A percentile compares a stretch with the other conserved stretches of the same genome.
Evolutionary conservation across 371 early-diverging fungal species (phyloP).

Genomic region (Syncephalis fuscata): DNA sequence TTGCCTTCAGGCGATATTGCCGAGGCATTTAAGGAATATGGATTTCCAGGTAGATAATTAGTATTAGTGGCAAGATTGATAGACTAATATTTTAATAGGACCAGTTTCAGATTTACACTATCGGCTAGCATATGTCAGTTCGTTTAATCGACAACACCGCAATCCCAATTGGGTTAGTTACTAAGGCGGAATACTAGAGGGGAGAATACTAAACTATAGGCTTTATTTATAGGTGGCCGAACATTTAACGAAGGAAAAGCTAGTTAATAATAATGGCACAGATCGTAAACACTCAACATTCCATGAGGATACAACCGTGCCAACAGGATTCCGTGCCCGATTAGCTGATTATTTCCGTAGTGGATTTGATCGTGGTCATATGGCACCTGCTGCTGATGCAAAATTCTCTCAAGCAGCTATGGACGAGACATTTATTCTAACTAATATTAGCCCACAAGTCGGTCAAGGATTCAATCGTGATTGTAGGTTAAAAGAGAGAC

Average conservation of each 20-base stretch:
- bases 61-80: neutral
- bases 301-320: slow-evolving; percentile 44
- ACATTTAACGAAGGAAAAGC: slow-evolving; percentile 48
- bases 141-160: slow-evolving; percentile 56
- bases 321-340: slow-evolving; percentile 44
- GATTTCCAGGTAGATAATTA: slow-evolving; percentile 2
- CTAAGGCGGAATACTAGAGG: neutral
- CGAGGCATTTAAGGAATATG: slow-evolving; percentile 1
- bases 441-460: slow-evolving; percentile 72
- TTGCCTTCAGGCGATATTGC: no score
- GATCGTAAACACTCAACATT: slow-evolving; percentile 49
- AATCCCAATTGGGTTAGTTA: slow-evolving; percentile 65
- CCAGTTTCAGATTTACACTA: slow-evolving; percentile 2
- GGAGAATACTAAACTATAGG: neutral
- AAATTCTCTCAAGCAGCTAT: slow-evolving; percentile 46
- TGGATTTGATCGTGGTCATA: slow-evolving; percentile 70
- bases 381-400: slow-evolving; percentile 72
- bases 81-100: neutral
- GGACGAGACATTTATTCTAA: slow-evolving; percentile 62
- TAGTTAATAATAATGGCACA: slow-evolving; percentile 27
- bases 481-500: slow-evolving; percentile 10
- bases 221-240: slow-evolving; percentile 27
- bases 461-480: slow-evolving; percentile 71
- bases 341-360: slow-evolving; percentile 50
- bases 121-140: slow-evolving; percentile 27